Percentiles rank a stretch among this genome's conserved stretches.
These are phyloP conservation scores for Excoecaria cochinchinensis DNA, from an alignment of 345 rosid genomes.

Conservation along the genomic window DNA sequence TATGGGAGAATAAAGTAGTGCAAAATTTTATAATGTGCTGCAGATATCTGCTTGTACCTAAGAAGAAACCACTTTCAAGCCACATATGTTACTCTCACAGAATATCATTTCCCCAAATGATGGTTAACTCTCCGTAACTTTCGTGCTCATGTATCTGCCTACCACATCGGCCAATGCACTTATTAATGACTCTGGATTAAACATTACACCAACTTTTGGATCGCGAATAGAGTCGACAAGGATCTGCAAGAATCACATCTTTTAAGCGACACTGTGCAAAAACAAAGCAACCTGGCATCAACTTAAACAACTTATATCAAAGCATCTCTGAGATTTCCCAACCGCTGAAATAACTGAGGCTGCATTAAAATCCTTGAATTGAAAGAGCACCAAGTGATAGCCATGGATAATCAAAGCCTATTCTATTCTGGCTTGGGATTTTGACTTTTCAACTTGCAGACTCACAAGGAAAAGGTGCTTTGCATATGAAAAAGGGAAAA, in stretches of 20 bases:
- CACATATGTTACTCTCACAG: background rate
- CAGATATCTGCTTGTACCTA: background rate
- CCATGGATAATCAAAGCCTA: background rate
- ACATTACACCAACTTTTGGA: conserved; percentile 61
- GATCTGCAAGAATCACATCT: conserved; percentile 44
- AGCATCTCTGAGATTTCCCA: background rate
- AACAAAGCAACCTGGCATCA: conserved; percentile 3
- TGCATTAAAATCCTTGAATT: conserved; percentile 2
- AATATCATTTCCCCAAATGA: background rate
- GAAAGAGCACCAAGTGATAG: background rate
- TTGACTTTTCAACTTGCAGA: background rate
- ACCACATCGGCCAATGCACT: conserved; percentile 53
- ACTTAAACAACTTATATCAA: background rate
- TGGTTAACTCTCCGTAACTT: background rate
- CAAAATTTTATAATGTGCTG: background rate
- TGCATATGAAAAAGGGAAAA: no score
- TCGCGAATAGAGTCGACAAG: conserved; percentile 51
- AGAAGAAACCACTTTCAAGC: background rate
- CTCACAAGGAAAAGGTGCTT: no score
- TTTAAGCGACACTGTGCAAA: background rate
- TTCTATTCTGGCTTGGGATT: background rate
- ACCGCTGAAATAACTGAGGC: background rate
- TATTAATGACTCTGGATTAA: conserved; percentile 63
- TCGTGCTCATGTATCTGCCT: conserved; percentile 24
- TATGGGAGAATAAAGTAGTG: background rate